Evolutionary conservation across 2,329 filamentous ascomycete species (phyloP).

Genomic region (Clarireedia sp.): DNA sequence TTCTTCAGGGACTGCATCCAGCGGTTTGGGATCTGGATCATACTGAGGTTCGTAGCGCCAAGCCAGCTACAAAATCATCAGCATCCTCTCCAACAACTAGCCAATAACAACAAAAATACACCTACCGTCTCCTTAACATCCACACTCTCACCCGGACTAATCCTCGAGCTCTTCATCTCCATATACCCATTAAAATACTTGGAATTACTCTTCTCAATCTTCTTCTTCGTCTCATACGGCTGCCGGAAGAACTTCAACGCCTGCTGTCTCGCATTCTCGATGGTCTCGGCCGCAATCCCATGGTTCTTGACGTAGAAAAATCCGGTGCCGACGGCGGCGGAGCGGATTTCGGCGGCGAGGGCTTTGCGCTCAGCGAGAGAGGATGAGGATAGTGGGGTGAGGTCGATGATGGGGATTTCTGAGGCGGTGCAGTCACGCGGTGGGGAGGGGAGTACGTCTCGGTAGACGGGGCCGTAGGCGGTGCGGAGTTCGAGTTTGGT

Average conservation of each 20-base stretch:
- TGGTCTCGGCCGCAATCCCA: constrained; percentile 31
- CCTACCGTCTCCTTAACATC: constrained; percentile 41
- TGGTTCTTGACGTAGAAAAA: constrained; percentile 43
- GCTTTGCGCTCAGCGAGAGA: constrained; percentile 31
- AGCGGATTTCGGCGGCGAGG: constrained; percentile 33
- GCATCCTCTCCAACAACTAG: constrained; percentile 25
- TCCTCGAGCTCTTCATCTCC: constrained; percentile 33
- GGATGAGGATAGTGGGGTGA: constrained; percentile 32
- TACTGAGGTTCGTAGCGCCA: constrained; percentile 45
- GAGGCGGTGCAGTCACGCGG: constrained; percentile 33
- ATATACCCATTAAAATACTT: constrained; percentile 42
- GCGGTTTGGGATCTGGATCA: constrained; percentile 38
- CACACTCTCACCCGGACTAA: constrained; percentile 42
- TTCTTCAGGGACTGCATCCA: constrained; percentile 36
- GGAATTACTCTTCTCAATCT: constrained; percentile 30
- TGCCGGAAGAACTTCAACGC: constrained; percentile 41
- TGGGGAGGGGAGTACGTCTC: constrained; percentile 34
- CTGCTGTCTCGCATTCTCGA: constrained; percentile 27
- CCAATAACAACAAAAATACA: background rate
- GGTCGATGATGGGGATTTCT: constrained; percentile 41
- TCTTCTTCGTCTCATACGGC: constrained; percentile 36
- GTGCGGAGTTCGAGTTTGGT: constrained; percentile 38
- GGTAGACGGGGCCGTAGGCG: constrained; percentile 37
- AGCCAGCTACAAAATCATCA: constrained; percentile 17
- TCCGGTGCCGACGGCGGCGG: constrained; percentile 36